These are phyloP conservation scores for Scheffersomyces quercinus DNA, from an alignment of 1,139 yeast genomes.

Conservation along the genomic window DNA sequence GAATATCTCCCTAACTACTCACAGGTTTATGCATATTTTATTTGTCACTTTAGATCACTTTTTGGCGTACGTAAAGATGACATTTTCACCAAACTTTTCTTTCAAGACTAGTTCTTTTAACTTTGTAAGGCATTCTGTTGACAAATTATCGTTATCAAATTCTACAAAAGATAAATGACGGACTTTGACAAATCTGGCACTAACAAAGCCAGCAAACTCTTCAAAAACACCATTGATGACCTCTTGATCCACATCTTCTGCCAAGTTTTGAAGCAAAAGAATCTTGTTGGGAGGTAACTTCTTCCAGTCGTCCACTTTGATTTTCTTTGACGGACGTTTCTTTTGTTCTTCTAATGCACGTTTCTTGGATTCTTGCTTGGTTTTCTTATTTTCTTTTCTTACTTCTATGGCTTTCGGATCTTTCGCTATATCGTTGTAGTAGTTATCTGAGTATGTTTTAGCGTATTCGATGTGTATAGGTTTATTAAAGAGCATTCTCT, in stretches of 20 bases:
- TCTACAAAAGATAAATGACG: slow-evolving; percentile 81
- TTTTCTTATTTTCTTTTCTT: slow-evolving; percentile 9
- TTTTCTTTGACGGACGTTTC: slow-evolving; percentile 17
- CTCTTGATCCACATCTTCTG: slow-evolving; percentile 39
- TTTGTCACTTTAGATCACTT: slow-evolving; percentile 16
- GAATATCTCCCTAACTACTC: too few relatives aligned
- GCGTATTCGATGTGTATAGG: slow-evolving; percentile 50
- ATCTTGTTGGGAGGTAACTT: slow-evolving; percentile 67
- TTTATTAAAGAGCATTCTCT: slow-evolving; percentile 52
- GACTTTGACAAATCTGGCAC: slow-evolving; percentile 64
- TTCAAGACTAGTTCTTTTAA: slow-evolving; percentile 9
- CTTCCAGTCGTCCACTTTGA: slow-evolving; percentile 28
- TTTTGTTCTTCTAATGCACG: slow-evolving; percentile 15
- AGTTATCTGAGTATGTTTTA: slow-evolving; percentile 48
- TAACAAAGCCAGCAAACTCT: slow-evolving; percentile 58
- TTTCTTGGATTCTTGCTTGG: slow-evolving; percentile 5
- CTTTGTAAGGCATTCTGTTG: slow-evolving; percentile 26
- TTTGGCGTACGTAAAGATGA: slow-evolving; percentile 36
- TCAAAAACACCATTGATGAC: slow-evolving; percentile 48
- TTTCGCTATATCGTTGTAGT: slow-evolving; percentile 9
- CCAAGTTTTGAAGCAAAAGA: slow-evolving; percentile 67
- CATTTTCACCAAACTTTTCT: slow-evolving; percentile 23
- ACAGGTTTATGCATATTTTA: too few relatives aligned
- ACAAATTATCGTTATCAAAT: slow-evolving; percentile 50
- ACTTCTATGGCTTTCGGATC: slow-evolving; percentile 16